Percentiles rank a stretch among this genome's conserved stretches.
Conservation (phyloP, 1,284 basidiomycete genomes). For the Butyriboletus pseudospeciosus region DNA sequence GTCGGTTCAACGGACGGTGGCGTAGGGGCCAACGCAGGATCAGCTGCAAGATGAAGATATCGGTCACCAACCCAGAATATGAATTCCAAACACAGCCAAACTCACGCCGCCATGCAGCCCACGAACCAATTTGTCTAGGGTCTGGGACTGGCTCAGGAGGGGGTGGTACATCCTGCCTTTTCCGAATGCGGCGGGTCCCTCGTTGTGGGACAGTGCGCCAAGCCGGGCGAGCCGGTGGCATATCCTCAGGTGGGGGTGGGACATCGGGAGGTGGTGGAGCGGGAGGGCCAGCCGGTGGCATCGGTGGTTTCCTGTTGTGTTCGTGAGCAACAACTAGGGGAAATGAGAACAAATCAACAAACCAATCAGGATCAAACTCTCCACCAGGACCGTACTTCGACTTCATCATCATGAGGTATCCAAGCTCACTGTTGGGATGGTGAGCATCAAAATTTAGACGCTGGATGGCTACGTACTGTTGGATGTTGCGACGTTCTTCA, state of each 20-base stretch:
- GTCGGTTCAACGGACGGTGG: constrained; percentile 49
- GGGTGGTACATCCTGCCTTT: constrained; percentile 31
- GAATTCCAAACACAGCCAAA: constrained; percentile 18
- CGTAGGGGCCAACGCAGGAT: constrained; percentile 45
- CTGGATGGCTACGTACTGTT: constrained; percentile 51
- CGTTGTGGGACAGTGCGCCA: constrained; percentile 53
- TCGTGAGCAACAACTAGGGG: background rate
- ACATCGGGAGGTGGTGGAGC: constrained; percentile 41
- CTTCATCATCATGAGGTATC: constrained; percentile 59
- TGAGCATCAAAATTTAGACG: constrained; percentile 5
- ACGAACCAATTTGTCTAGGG: constrained; percentile 44
- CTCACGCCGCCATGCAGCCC: constrained; percentile 71
- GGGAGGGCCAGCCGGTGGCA: constrained; percentile 34
- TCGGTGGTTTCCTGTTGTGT: constrained; percentile 45
- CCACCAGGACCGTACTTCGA: constrained; percentile 71
- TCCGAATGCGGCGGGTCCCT: constrained; percentile 40
- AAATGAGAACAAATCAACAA: constrained; percentile 12
- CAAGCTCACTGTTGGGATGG: constrained; percentile 53
- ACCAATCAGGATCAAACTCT: constrained; percentile 72
- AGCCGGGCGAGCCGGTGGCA: constrained; percentile 42
- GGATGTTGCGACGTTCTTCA: constrained; percentile 64
- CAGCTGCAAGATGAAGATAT: constrained; percentile 35
- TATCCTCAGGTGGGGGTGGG: constrained; percentile 41
- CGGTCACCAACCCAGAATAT: background rate
- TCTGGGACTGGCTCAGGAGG: constrained; percentile 33